Evolutionary conservation across 148 eudicot genomes (phyloP).

Genomic region (Gaultheria prostrata): DNA sequence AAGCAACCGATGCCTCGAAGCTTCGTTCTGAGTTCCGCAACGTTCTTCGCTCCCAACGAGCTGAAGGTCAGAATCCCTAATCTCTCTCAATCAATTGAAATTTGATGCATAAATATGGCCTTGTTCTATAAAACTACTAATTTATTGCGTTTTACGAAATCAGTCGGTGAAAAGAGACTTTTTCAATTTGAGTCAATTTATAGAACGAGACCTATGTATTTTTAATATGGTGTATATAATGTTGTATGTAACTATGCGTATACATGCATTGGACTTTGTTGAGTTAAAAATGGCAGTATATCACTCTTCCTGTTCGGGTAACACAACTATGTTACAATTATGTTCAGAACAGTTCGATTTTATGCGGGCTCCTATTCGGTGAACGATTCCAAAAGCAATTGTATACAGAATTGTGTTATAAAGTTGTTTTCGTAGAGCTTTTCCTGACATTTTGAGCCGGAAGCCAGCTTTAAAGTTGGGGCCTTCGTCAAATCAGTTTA

Average conservation of each 20-base stretch:
- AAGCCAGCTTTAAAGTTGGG: not conserved
- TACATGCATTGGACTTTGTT: not conserved
- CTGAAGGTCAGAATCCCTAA: conserved; percentile 35
- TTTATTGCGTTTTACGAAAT: not conserved
- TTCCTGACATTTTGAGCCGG: not conserved
- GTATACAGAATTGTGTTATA: not conserved
- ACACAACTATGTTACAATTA: not conserved
- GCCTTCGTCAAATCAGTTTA: not conserved
- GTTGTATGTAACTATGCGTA: not conserved
- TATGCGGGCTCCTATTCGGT: no score
- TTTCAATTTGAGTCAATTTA: no score
- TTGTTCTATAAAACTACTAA: no score
- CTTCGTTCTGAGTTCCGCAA: conserved; percentile 50
- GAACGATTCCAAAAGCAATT: not conserved
- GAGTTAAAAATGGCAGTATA: not conserved
- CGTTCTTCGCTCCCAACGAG: conserved; percentile 48
- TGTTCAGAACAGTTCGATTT: not conserved
- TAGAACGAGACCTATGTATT: no score
- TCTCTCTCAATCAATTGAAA: not conserved
- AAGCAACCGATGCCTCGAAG: conserved; percentile 25
- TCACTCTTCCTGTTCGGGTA: not conserved
- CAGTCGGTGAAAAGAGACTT: no score
- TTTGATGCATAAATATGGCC: not conserved
- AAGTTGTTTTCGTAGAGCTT: not conserved
- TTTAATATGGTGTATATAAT: not conserved